Evolutionary conservation across 495 filamentous ascomycete genomes (phyloP).

Genomic region (Aspergillus sparsus): DNA sequence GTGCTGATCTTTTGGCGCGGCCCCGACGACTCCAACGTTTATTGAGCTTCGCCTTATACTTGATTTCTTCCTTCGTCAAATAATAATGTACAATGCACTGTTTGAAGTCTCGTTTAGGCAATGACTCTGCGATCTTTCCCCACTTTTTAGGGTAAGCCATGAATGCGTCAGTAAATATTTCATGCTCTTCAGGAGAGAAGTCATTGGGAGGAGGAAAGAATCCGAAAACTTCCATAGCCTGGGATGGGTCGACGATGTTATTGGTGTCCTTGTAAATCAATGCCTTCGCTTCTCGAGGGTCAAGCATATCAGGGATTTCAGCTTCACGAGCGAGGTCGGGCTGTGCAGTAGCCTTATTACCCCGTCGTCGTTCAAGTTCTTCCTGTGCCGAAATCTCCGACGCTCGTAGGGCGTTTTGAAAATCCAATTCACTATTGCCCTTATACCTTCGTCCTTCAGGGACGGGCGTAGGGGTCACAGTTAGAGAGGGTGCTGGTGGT

Average conservation of each 20-base stretch:
- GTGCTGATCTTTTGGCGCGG: constrained; percentile 53
- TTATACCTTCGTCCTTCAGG: constrained; percentile 62
- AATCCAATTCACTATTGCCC: constrained; percentile 71
- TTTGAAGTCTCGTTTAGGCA: constrained; percentile 73
- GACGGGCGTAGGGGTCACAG: constrained; percentile 44
- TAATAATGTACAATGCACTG: constrained; percentile 96
- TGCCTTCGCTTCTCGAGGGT: constrained; percentile 47
- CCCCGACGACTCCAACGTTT: constrained; percentile 70
- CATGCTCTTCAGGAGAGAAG: constrained; percentile 78
- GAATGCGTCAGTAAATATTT: constrained; percentile 76
- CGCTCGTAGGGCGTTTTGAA: constrained; percentile 73
- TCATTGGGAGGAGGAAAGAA: constrained; percentile 77
- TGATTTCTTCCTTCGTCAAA: constrained; percentile 80
- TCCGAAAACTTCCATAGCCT: constrained; percentile 68
- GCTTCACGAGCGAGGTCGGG: constrained; percentile 84
- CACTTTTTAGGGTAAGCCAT: constrained; percentile 86
- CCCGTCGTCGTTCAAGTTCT: constrained; percentile 66
- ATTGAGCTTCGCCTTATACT: constrained; percentile 78
- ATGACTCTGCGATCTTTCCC: constrained; percentile 77
- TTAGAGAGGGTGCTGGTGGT: constrained; percentile 42
- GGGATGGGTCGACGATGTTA: constrained; percentile 64
- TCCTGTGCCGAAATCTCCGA: constrained; percentile 77
- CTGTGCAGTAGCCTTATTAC: constrained; percentile 65
- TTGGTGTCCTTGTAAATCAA: constrained; percentile 70
- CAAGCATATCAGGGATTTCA: constrained; percentile 75